phyloP scores from a whole-genome alignment of 2,329 filamentous ascomycete species.

The Aspergillus neoniger region DNA sequence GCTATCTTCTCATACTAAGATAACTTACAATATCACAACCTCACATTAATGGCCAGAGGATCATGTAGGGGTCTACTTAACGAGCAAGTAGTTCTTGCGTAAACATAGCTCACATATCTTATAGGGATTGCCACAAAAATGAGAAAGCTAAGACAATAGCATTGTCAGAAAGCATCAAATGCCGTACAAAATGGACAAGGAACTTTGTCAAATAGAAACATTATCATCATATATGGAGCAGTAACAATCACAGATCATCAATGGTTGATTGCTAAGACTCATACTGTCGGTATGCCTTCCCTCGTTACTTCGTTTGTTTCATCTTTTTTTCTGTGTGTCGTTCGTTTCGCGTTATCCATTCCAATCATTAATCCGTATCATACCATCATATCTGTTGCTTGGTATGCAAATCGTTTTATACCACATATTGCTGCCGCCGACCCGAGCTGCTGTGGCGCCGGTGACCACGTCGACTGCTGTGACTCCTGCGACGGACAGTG shows the following conservation, averaged over 20 bases:
- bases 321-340: neutral
- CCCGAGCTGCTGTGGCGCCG: conserved; percentile 34
- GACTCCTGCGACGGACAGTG: conserved; percentile 35
- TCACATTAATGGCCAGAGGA: too few species aligned
- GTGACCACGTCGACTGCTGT: conserved; percentile 37
- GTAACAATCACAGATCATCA: neutral
- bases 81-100: neutral
- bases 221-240: neutral
- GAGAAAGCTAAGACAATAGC: neutral
- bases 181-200: neutral
- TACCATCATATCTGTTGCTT: conserved; percentile 1
- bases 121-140: neutral
- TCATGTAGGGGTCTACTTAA: neutral
- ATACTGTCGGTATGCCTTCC: neutral
- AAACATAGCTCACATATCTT: neutral
- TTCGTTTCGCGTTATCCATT: neutral
- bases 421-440: conserved; percentile 33
- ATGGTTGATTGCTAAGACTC: neutral
- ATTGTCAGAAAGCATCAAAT: neutral
- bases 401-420: conserved; percentile 17
- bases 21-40: too few species aligned
- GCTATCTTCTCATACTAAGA: too few species aligned
- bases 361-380: conserved; percentile 7
- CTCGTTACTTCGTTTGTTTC: neutral
- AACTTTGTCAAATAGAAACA: neutral